Evolutionary conservation across 164 flowering plant species (phyloP), one percentile per base, ranked within the genome.

Genomic region (Vitis vinifera): DNA sequence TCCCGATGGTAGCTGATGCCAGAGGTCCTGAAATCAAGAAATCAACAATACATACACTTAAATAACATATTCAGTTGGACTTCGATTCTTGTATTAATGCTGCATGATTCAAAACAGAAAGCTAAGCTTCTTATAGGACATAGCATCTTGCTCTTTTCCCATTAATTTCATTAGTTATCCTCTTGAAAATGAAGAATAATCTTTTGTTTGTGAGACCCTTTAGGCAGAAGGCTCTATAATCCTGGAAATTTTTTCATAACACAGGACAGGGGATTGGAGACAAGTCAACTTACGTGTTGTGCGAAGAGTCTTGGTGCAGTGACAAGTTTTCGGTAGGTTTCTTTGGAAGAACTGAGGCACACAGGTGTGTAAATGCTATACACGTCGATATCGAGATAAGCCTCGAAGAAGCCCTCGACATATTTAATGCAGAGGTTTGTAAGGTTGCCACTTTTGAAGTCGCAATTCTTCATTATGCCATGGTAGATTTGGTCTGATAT

Each of bases 331-430:
- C 64, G 53, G 10, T 73, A 15, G 11, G 71, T 6, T 15, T 19
- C 10, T 17, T 7, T 58, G 15, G 55, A 31, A 30, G 64, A 53
- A 23, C 11, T 4, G 65, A 79, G 71, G 73, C 93, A 89, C 48
- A 80, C 65, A 0, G 93, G 87, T 7, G 87, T 27, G 62, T 87
- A 89, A 64, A 89, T 82, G 75, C 82, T 82, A 78, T 89, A 89
- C n/a, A 89, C 82, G 65, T 89, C 91, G 2, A 87, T 87, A 2
- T 78, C 77, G 0, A 76, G 17, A 51, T 84, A 87, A 65, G 82
- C 82, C 19, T 74, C 66, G 13, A 75, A 51, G 70, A 84, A 83
- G 19, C 65, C 69, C 55, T 31, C 71, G 17, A 79, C 2, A 7
- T 66, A 62, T 9, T 3, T 7, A 31, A 0, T 3, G 66, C 93